A percentile compares a stretch with the other conserved stretches of the same genome.
Evolutionary conservation across 805 yeast genomes (phyloP).

Genomic region (Teunomyces cretensis): DNA sequence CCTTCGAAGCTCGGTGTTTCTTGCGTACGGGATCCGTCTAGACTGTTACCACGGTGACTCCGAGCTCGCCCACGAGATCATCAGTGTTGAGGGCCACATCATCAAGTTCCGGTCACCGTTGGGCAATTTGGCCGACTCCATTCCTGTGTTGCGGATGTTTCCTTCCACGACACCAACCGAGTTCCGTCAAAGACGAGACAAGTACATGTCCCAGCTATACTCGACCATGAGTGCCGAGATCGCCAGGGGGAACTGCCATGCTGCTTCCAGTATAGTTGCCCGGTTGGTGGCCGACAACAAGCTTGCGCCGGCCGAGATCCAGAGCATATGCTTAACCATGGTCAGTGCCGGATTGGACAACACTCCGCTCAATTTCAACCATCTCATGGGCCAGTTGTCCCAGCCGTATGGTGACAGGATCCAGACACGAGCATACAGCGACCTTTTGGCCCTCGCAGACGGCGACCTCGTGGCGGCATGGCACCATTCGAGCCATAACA

Average conservation of each 20-base stretch:
- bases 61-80: slow-evolving; percentile 49
- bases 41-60: slow-evolving; percentile 39
- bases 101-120: slow-evolving; percentile 58
- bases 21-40: slow-evolving; percentile 54
- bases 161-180: slow-evolving; percentile 13
- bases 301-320: slow-evolving; percentile 41
- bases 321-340: slow-evolving; percentile 68
- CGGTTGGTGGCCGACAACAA: slow-evolving; percentile 11
- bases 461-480: slow-evolving; percentile 34
- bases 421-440: slow-evolving; percentile 45
- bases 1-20: slow-evolving; percentile 46
- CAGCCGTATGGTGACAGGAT: slow-evolving; percentile 37
- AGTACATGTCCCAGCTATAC: slow-evolving; percentile 45
- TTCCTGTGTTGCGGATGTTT: slow-evolving; percentile 46
- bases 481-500: slow-evolving; percentile 21
- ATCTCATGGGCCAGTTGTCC: slow-evolving; percentile 60
- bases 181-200: slow-evolving; percentile 43
- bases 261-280: slow-evolving; percentile 28
- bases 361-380: slow-evolving; percentile 60
- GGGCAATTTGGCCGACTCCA: slow-evolving; percentile 53
- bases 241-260: slow-evolving; percentile 19
- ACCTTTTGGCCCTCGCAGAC: slow-evolving; percentile 36
- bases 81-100: slow-evolving; percentile 55
- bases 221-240: slow-evolving; percentile 13
- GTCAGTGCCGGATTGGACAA: slow-evolving; percentile 80